Conservation (phyloP, 202 grass and related monocot genomes). For the Schoenoplectus tabernaemontani region DNA sequence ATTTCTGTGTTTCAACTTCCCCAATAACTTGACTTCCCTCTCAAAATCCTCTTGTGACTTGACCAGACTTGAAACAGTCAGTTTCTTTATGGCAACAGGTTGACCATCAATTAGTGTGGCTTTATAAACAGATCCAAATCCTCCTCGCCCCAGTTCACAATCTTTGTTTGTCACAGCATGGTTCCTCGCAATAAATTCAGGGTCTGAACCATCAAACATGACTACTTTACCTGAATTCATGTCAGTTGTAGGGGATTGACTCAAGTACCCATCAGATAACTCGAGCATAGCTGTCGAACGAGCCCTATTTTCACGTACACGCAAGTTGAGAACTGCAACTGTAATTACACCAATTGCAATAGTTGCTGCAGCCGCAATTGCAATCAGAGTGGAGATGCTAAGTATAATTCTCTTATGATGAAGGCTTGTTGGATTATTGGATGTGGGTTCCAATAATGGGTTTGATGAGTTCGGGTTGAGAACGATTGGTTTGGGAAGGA, state of each 20-base stretch:
- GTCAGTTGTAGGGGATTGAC: slow-evolving; percentile 81
- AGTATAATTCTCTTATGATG: slow-evolving; percentile 90
- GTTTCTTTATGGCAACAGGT: slow-evolving; percentile 91
- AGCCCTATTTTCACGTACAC: slow-evolving; percentile 38
- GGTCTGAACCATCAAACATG: slow-evolving; percentile 86
- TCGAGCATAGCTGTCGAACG: slow-evolving; percentile 38
- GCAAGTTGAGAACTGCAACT: slow-evolving; percentile 75
- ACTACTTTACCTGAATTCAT: slow-evolving; percentile 78
- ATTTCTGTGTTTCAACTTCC: slow-evolving; percentile 78
- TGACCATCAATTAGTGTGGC: slow-evolving; percentile 68
- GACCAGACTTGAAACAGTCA: slow-evolving; percentile 96
- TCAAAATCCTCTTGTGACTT: slow-evolving; percentile 99
- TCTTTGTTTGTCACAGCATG: slow-evolving; percentile 97
- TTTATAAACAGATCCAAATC: slow-evolving; percentile 93
- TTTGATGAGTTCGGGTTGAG: slow-evolving; percentile 63
- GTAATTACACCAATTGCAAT: slow-evolving; percentile 87
- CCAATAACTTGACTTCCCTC: slow-evolving; percentile 80
- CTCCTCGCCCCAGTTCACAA: slow-evolving; percentile 92
- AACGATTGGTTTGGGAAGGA: slow-evolving; percentile 93
- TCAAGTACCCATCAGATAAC: slow-evolving; percentile 85
- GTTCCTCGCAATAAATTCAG: slow-evolving; percentile 81
- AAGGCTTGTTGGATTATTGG: slow-evolving; percentile 22
- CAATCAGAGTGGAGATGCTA: slow-evolving; percentile 92
- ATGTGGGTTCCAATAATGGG: slow-evolving; percentile 23
- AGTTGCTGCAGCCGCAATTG: slow-evolving; percentile 78